Evolutionary conservation across 2,329 filamentous ascomycete genomes (phyloP), one percentile per base, ranked within the genome.

Genomic region (Akanthomyces muscarius): DNA sequence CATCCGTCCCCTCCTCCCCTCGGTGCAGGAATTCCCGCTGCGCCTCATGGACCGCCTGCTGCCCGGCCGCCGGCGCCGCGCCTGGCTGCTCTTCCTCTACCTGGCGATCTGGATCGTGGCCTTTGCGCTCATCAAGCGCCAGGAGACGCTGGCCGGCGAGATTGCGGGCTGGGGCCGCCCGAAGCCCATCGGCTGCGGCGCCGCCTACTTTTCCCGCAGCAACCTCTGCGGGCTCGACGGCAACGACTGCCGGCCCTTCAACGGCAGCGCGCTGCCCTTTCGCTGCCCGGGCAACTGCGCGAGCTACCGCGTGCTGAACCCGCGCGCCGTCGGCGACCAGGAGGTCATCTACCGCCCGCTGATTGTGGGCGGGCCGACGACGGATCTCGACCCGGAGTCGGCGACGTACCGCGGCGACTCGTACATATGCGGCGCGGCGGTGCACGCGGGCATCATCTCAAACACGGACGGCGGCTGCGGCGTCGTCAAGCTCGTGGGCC

Each of bases 331-430:
- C 5, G 91, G 91, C 41, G 83, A 86, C 66, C 81, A 88, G 68
- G 84, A 88, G 67, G 77, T 90, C 57, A 78, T 83, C 52, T 91
- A 91, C 71, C 77, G 75, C 28, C 78, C 86, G 0, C 72, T 91
- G n/a, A 83, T 92, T 2, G 80, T 92, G 30, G 89, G 89, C n/a
- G 89, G 89, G 0, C 85, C 85, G 0, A 74, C 79, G 5, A 75
- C 76, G 55, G 76, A 81, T 33, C 68, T 70, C 6, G 73, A 71
- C 36, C 71, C 76, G 3, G 66, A 74, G 38, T 83, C 88, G 0
- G 51, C 60, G 6, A 80, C 90, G 25, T 98, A 98, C 73, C 89
- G 95, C 21, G 92, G 90, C 11, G 92, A 97, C 75, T 96, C 91
- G 16, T 96, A 91, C 76, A 88, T 97, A 61, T 97, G 92, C 71